Evolutionary conservation across 257 asterid genomes (phyloP).

Genomic region (Coffea canephora): DNA sequence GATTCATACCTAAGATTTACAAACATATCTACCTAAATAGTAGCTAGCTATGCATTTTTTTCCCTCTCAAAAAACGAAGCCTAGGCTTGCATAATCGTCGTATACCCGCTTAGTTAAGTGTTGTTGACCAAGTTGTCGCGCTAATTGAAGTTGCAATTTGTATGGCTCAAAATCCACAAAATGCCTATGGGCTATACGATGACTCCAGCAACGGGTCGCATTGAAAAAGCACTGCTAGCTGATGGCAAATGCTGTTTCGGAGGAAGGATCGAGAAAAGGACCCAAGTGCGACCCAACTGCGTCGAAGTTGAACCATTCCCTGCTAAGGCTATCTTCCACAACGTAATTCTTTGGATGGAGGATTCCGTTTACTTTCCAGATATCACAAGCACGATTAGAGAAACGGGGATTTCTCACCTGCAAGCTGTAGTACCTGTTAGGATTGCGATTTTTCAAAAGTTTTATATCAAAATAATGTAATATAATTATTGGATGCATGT

Average conservation of each 20-base stretch:
- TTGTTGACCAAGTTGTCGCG: neutral
- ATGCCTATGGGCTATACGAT: neutral
- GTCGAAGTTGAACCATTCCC: neutral
- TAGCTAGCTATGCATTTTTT: neutral
- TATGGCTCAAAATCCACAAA: neutral
- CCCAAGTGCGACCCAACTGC: slow-evolving; percentile 24
- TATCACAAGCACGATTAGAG: neutral
- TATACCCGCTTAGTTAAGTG: neutral
- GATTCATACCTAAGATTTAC: no score
- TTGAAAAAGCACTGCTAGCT: neutral
- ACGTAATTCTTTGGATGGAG: neutral
- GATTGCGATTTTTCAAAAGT: no score
- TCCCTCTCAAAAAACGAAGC: no score
- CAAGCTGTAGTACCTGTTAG: neutral
- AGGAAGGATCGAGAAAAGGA: slow-evolving; percentile 11
- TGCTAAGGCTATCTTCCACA: no score
- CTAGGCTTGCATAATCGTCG: no score
- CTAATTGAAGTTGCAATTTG: neutral
- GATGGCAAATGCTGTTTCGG: no score
- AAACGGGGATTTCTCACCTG: neutral
- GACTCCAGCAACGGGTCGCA: neutral
- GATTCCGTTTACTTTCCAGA: slow-evolving; percentile 1
- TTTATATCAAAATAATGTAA: no score
- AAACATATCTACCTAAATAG: no score
- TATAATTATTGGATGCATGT: no score